Evolutionary conservation across 768 basidiomycete species (phyloP).

Genomic region (Kwoniella europaea): DNA sequence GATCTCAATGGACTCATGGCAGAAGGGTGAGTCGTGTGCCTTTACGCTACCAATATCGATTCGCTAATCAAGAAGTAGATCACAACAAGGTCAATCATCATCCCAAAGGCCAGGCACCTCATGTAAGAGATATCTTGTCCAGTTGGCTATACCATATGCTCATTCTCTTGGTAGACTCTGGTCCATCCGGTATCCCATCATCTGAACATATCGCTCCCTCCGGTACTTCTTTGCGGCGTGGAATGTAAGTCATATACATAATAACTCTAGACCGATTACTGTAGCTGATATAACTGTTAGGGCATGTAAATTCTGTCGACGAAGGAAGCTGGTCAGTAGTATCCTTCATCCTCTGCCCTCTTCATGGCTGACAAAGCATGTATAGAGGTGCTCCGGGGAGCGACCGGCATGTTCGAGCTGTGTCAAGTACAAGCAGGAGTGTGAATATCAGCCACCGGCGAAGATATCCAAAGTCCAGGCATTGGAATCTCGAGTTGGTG

Average conservation of each 20-base stretch:
- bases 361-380: conserved; percentile 1
- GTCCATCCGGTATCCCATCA: conserved; percentile 12
- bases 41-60: background rate
- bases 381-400: conserved; percentile 44
- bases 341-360: background rate
- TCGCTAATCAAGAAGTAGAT: background rate
- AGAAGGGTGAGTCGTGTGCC: conserved; percentile 1
- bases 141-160: background rate
- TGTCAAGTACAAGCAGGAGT: conserved; percentile 42
- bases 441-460: conserved; percentile 40
- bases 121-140: background rate
- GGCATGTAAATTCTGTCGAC: conserved; percentile 50
- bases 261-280: background rate
- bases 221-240: conserved; percentile 31
- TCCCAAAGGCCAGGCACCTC: background rate
- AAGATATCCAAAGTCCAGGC: conserved; percentile 19
- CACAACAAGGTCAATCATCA: background rate
- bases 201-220: conserved; percentile 25
- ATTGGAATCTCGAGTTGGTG: conserved; percentile 22
- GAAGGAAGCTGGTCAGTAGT: conserved; percentile 42
- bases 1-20: conserved; percentile 8
- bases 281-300: conserved; percentile 16
- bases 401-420: conserved; percentile 44
- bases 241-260: conserved; percentile 29
- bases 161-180: background rate